Evolutionary conservation across 202 grass and related monocot species (phyloP).

Genomic region (Schoenoplectus triqueter): DNA sequence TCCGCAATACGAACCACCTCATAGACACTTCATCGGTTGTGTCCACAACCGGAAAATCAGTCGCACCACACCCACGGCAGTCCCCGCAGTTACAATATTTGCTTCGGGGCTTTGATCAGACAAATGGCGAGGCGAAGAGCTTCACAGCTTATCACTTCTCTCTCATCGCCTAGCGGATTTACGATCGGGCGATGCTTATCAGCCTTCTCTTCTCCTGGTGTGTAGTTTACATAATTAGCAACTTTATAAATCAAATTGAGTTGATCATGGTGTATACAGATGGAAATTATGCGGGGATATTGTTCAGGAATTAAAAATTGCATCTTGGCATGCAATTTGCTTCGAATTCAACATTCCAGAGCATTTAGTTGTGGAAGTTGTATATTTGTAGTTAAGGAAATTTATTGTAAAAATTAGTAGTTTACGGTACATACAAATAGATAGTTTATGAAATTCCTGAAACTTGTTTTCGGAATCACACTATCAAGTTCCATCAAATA

Average conservation of each 20-base stretch:
- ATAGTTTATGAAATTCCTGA: background rate
- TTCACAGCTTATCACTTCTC: slow-evolving; percentile 23
- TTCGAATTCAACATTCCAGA: background rate
- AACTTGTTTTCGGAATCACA: background rate
- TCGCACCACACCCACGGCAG: too few species aligned
- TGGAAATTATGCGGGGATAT: too few species aligned
- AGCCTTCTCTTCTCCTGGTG: slow-evolving; percentile 16
- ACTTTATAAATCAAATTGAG: too few species aligned
- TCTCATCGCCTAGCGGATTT: slow-evolving; percentile 14
- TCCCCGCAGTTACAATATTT: background rate
- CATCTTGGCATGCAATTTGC: too few species aligned
- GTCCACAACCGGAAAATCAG: too few species aligned
- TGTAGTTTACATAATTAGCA: too few species aligned
- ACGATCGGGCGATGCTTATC: slow-evolving; percentile 13
- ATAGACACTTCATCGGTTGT: too few species aligned
- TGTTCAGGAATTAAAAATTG: too few species aligned
- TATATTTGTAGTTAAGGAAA: background rate
- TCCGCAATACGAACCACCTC: too few species aligned
- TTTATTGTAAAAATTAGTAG: background rate
- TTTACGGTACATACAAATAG: slow-evolving; percentile 20
- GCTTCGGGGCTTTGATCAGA: background rate
- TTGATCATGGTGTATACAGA: too few species aligned
- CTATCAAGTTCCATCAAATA: background rate
- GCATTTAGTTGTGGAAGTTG: background rate
- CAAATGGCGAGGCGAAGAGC: slow-evolving; percentile 30